Percentiles rank a stretch among this genome's conserved stretches.
Evolutionary conservation across 2,329 filamentous ascomycete species (phyloP).

Genomic region (Chaetomium strumarium): DNA sequence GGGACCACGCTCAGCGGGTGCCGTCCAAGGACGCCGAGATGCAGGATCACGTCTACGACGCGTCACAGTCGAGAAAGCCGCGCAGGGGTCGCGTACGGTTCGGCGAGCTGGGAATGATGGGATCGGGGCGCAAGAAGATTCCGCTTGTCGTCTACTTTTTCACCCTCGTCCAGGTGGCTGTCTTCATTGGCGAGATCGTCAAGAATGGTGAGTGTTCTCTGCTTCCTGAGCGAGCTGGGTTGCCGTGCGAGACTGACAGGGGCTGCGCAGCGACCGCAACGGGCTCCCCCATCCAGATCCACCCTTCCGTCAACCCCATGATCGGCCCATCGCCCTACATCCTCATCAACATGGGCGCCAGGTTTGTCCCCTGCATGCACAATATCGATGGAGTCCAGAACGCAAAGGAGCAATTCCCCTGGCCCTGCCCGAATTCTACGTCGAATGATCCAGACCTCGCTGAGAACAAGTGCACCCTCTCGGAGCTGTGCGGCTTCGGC

Average conservation of each 20-base stretch:
- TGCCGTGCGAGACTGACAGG: neutral
- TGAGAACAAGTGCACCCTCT: constrained; percentile 62
- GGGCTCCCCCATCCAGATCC: constrained; percentile 68
- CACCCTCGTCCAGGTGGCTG: constrained; percentile 67
- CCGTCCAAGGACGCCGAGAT: constrained; percentile 40
- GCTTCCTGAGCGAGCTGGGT: neutral
- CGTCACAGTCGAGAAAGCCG: constrained; percentile 33
- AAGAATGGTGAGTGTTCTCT: constrained; percentile 63
- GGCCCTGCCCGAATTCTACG: constrained; percentile 79
- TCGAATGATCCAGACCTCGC: constrained; percentile 44
- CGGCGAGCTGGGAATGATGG: constrained; percentile 55
- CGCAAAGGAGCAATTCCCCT: constrained; percentile 43
- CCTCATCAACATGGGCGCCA: constrained; percentile 93
- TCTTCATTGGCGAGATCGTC: constrained; percentile 85
- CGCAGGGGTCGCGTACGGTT: constrained; percentile 45
- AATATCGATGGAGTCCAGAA: constrained; percentile 62
- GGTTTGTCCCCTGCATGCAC: constrained; percentile 93
- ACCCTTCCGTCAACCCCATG: constrained; percentile 92
- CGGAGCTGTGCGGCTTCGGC: constrained; percentile 76
- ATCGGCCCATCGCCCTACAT: constrained; percentile 88
- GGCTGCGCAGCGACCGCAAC: constrained; percentile 59
- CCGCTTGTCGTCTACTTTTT: constrained; percentile 82
- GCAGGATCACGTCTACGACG: constrained; percentile 59
- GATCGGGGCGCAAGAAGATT: constrained; percentile 49
- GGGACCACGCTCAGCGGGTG: constrained; percentile 31